Conservation (phyloP, 169 alveolate genomes). For the Cystoisospora suis region DNA sequence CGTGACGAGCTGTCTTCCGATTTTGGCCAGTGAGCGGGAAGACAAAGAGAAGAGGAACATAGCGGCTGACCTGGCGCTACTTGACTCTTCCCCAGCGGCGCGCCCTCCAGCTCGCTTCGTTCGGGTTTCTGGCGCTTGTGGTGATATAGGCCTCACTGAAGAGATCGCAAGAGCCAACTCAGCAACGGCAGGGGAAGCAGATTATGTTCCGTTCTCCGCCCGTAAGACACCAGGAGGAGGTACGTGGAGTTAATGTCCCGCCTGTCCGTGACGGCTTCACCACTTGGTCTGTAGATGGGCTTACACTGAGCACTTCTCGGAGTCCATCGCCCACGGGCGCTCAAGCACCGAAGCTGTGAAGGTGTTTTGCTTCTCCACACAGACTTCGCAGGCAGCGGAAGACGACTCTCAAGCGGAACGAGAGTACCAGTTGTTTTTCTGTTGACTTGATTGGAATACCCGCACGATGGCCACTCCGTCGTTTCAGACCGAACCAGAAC, state of each 20-base stretch:
- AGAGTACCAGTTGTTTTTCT: slow-evolving; percentile 10
- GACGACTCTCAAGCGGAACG: slow-evolving; percentile 23
- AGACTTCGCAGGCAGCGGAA: slow-evolving; percentile 21
- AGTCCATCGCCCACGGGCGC: background rate
- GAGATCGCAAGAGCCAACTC: slow-evolving; percentile 16
- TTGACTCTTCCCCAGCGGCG: too few relatives aligned
- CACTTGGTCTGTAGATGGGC: background rate
- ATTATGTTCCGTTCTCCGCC: slow-evolving; percentile 22
- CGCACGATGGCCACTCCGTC: too few relatives aligned
- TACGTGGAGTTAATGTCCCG: background rate
- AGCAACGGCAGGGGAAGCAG: slow-evolving; percentile 20
- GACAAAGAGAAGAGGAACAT: too few relatives aligned
- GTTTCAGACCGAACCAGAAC: too few relatives aligned
- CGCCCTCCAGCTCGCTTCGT: too few relatives aligned
- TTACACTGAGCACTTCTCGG: background rate
- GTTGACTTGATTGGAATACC: too few relatives aligned
- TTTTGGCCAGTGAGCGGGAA: too few relatives aligned
- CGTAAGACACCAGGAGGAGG: slow-evolving; percentile 1
- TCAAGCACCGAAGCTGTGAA: too few relatives aligned
- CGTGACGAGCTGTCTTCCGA: too few relatives aligned
- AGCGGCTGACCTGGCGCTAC: too few relatives aligned
- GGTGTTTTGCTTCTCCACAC: background rate
- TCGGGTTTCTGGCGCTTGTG: too few relatives aligned
- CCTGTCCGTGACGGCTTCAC: background rate
- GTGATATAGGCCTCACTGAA: slow-evolving; percentile 29